These are phyloP conservation scores for Fusarium verticillioides DNA, from an alignment of 2,329 filamentous ascomycete genomes.

Conservation along the genomic window DNA sequence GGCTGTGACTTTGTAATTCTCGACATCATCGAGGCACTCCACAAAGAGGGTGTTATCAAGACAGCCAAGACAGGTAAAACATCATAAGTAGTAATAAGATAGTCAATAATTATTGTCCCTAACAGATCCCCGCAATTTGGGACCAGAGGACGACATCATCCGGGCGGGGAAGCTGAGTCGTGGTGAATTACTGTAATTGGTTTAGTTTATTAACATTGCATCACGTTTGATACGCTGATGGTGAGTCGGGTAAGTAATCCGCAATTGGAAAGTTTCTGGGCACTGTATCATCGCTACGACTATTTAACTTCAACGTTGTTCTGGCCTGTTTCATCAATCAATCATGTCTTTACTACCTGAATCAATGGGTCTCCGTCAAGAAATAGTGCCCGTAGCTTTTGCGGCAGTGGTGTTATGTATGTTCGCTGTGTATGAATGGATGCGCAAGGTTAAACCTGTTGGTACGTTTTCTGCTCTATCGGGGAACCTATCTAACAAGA, in stretches of 20 bases:
- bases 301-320: neutral
- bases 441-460: neutral
- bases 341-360: neutral
- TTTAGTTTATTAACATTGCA: neutral
- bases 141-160: neutral
- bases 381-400: neutral
- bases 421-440: neutral
- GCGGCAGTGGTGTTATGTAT: neutral
- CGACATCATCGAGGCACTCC: slow-evolving; percentile 7
- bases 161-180: neutral
- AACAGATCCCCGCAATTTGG: neutral
- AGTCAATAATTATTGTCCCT: neutral
- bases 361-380: neutral
- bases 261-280: slow-evolving; percentile 5
- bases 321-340: neutral
- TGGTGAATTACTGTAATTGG: neutral
- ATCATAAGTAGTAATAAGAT: neutral
- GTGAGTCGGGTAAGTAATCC: neutral
- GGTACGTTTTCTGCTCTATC: too few species aligned
- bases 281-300: neutral
- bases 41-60: neutral
- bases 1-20: slow-evolving; percentile 29
- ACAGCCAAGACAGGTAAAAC: slow-evolving; percentile 3
- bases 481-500: too few species aligned
- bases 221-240: too few species aligned